These are phyloP conservation scores for Alternaria hordeiaustralica DNA, from an alignment of 2,329 filamentous ascomycete species.

Conservation along the genomic window DNA sequence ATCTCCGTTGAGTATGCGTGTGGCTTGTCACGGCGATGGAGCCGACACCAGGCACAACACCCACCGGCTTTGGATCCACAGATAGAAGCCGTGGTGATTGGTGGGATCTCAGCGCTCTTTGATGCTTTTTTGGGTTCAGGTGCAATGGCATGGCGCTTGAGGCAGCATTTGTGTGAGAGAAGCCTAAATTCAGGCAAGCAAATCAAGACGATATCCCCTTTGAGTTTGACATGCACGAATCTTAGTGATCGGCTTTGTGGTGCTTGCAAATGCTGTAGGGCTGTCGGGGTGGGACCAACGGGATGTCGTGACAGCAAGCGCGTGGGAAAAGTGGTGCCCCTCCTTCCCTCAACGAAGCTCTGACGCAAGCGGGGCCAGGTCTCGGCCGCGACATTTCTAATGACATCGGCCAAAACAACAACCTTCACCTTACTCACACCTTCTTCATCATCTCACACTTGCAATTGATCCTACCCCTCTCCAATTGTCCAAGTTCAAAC, in stretches of 20 bases:
- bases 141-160: slow-evolving; percentile 43
- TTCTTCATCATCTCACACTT: slow-evolving; percentile 17
- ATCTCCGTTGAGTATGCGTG: slow-evolving; percentile 22
- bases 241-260: slow-evolving; percentile 37
- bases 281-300: slow-evolving; percentile 30
- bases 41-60: slow-evolving; percentile 24
- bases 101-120: slow-evolving; percentile 34
- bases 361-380: slow-evolving; percentile 33
- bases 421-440: slow-evolving; percentile 15
- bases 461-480: slow-evolving; percentile 19
- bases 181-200: slow-evolving; percentile 39
- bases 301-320: slow-evolving; percentile 16
- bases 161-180: slow-evolving; percentile 44
- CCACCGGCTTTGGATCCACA: slow-evolving; percentile 30
- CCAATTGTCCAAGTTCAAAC: slow-evolving; percentile 13
- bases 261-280: slow-evolving; percentile 1
- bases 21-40: slow-evolving; percentile 28
- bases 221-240: slow-evolving; percentile 11
- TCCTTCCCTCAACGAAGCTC: slow-evolving; percentile 21
- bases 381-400: slow-evolving; percentile 25
- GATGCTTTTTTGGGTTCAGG: slow-evolving; percentile 37
- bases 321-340: slow-evolving; percentile 25
- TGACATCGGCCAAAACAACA: slow-evolving; percentile 14
- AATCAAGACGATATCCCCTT: slow-evolving; percentile 43
- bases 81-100: slow-evolving; percentile 34